Conservation (phyloP, 2,329 filamentous ascomycete genomes). For the Pestalotiopsis sp. region DNA sequence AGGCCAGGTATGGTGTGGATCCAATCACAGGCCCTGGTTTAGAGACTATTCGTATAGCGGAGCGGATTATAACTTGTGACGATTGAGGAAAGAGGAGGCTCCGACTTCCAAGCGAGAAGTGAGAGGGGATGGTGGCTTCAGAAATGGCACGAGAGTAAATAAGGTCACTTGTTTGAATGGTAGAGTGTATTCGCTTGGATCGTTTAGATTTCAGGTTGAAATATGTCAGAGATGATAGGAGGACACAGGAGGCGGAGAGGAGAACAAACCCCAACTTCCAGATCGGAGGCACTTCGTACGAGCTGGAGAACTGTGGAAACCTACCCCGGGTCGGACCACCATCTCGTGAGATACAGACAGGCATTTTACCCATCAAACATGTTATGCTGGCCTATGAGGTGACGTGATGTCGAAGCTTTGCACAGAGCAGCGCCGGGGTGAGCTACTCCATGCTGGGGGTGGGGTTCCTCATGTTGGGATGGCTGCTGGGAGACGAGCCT, state of each 20-base stretch:
- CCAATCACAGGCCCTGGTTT: neutral
- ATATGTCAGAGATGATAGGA: neutral
- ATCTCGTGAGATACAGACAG: neutral
- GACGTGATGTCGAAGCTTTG: neutral
- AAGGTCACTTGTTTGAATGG: neutral
- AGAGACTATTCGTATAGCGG: neutral
- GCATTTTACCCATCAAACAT: neutral
- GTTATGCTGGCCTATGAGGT: neutral
- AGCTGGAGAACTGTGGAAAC: neutral
- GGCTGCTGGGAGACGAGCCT: neutral
- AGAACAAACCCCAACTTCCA: neutral
- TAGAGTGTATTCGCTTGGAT: neutral
- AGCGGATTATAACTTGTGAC: neutral
- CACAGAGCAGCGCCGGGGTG: neutral
- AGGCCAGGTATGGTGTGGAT: neutral
- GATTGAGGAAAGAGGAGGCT: neutral
- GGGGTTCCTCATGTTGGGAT: neutral
- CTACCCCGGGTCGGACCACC: neutral
- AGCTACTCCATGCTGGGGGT: conserved; percentile 8
- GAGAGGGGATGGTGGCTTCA: neutral
- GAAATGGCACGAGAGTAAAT: neutral
- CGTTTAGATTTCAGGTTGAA: neutral
- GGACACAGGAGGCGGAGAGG: neutral
- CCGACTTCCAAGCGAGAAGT: neutral
- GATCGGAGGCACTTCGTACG: neutral